Conservation (phyloP, 2,329 filamentous ascomycete species). For the Raffaelea albimanens region DNA sequence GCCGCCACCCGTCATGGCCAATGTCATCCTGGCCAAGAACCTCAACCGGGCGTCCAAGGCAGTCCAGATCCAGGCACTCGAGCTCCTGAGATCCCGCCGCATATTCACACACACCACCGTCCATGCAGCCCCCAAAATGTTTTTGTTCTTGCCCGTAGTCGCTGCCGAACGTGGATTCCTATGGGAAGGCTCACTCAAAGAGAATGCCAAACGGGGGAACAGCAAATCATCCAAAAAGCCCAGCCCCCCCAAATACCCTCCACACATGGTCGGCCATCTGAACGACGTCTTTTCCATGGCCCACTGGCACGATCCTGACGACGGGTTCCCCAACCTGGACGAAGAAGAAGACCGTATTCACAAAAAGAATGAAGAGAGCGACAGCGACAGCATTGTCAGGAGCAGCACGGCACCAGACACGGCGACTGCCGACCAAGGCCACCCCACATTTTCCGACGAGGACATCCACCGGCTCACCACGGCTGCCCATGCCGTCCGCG, state of each 20-base stretch:
- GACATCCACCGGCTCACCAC: constrained; percentile 52
- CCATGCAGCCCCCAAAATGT: constrained; percentile 64
- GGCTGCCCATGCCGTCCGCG: constrained; percentile 47
- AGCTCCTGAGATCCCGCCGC: constrained; percentile 71
- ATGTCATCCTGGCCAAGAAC: constrained; percentile 73
- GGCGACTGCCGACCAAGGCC: no score
- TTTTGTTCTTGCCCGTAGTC: constrained; percentile 72
- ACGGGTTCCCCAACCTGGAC: constrained; percentile 69
- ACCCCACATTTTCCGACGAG: constrained; percentile 19
- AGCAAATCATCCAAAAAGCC: not conserved
- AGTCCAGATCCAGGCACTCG: constrained; percentile 71
- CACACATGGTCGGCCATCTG: constrained; percentile 45
- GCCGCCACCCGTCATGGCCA: constrained; percentile 48
- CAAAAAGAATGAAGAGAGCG: constrained; percentile 16
- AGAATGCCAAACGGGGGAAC: not conserved
- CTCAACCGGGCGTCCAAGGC: constrained; percentile 63
- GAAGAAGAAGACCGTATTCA: constrained; percentile 34
- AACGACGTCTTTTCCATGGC: constrained; percentile 85
- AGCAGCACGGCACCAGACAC: not conserved
- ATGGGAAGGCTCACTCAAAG: not conserved
- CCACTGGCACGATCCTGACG: constrained; percentile 66
- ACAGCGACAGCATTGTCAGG: constrained; percentile 7
- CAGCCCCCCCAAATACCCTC: constrained; percentile 12
- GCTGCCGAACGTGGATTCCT: constrained; percentile 33
- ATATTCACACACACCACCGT: constrained; percentile 68